phyloP scores from a whole-genome alignment of 1,284 basidiomycete species.

The Fistulinella cinereoalba region DNA sequence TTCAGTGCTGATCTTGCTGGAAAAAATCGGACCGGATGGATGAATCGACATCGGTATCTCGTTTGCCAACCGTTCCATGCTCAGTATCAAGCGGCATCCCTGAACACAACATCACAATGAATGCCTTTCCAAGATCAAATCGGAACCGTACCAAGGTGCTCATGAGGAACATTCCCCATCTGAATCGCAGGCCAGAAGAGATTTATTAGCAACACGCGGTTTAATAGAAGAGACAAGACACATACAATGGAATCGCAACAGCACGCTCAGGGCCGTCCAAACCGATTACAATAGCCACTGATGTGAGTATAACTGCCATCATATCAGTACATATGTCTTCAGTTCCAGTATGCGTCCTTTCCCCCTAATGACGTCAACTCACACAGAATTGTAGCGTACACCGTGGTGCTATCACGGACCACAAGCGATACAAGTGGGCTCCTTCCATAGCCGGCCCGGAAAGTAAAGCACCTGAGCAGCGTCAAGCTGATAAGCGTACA shows the following conservation, averaged over 20 bases:
- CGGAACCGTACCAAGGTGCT: too few species aligned
- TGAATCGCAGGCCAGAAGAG: too few species aligned
- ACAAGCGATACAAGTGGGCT: constrained; percentile 21
- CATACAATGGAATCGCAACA: constrained; percentile 17
- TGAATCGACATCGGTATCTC: too few species aligned
- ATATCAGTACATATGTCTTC: constrained; percentile 1
- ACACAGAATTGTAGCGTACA: constrained; percentile 12
- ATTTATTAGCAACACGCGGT: too few species aligned
- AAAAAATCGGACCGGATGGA: too few species aligned
- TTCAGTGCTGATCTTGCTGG: too few species aligned
- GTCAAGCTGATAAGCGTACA: constrained; percentile 19
- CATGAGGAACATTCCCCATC: too few species aligned
- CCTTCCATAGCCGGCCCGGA: constrained; percentile 11
- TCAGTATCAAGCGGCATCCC: too few species aligned
- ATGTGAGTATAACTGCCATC: constrained; percentile 11
- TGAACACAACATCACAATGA: too few species aligned
- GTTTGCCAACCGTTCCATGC: too few species aligned
- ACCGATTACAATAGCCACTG: constrained; percentile 6
- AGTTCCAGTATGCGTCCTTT: not conserved
- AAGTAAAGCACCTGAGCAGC: constrained; percentile 11
- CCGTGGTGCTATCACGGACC: constrained; percentile 16
- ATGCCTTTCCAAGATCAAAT: too few species aligned
- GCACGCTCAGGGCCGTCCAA: constrained; percentile 12
- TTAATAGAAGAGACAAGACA: not conserved
- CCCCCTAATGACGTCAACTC: not conserved